Percentiles rank a stretch among this genome's conserved stretches.
Evolutionary conservation across 805 yeast species (phyloP).

Genomic region (Candida cerambycidarum): DNA sequence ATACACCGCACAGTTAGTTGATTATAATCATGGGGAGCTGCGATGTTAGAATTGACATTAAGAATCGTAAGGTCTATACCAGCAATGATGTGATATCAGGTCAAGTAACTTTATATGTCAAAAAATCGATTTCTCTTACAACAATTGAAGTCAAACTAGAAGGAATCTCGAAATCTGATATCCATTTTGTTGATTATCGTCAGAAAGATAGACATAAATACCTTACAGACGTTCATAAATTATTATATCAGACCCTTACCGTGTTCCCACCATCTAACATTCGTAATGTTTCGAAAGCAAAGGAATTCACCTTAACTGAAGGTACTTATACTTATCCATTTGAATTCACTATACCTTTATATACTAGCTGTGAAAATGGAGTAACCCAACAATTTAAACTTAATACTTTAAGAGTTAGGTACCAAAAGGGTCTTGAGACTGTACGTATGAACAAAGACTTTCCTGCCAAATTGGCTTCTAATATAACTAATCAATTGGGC

Average conservation of each 20-base stretch:
- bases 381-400: slow-evolving; percentile 20
- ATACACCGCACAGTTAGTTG: too few relatives aligned
- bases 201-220: slow-evolving; percentile 14
- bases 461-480: slow-evolving; percentile 26
- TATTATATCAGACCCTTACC: slow-evolving; percentile 48
- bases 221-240: slow-evolving; percentile 42
- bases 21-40: slow-evolving; percentile 17
- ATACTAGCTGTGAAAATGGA: slow-evolving; percentile 38
- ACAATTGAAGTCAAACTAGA: slow-evolving; percentile 53
- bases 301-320: slow-evolving; percentile 48
- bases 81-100: slow-evolving; percentile 48
- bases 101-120: slow-evolving; percentile 35
- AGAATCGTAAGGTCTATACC: slow-evolving; percentile 41
- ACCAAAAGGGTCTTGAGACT: neutral
- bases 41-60: slow-evolving; percentile 32
- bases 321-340: slow-evolving; percentile 54
- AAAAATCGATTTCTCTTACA: slow-evolving; percentile 43
- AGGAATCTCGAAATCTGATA: slow-evolving; percentile 43
- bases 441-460: neutral
- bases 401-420: slow-evolving; percentile 24
- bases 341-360: slow-evolving; percentile 43
- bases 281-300: slow-evolving; percentile 40
- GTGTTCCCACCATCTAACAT: slow-evolving; percentile 56
- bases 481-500: slow-evolving; percentile 20
- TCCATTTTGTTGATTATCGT: slow-evolving; percentile 27